Evolutionary conservation across 2,329 filamentous ascomycete species (phyloP), one percentile per base, ranked within the genome.

Genomic region (Pestalotiopsis sp.): DNA sequence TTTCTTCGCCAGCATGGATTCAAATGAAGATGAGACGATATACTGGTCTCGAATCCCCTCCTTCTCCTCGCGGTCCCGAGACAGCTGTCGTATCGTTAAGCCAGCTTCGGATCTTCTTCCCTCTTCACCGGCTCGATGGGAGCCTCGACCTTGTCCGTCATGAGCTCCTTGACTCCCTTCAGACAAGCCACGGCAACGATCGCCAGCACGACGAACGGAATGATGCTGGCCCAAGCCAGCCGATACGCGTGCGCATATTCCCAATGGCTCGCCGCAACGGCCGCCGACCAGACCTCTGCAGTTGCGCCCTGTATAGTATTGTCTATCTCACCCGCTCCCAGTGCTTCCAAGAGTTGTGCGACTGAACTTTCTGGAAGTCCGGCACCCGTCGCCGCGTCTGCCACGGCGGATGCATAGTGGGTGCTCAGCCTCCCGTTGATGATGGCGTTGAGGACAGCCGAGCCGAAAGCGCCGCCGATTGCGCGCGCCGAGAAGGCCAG

Each of bases 131-230:
- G 79, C 73, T 87, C 85, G 7, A 87, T 83, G 2, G 83, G 85
- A 27, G 84, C 85, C 74, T 87, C 85, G 3, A 87, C 82, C 75
- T 85, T 82, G 70, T 87, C 85, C 17, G 84, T 87, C 84, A 87
- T 87, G 60, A 86, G 74, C 61, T 86, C 83, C 69, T 81, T 82
- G 0, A 87, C 84, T 0, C 83, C 83, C 64, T 82, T 82, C 74
- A 86, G 72, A 66, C 81, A 80, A 13, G 75, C 77, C 4, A 87
- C 80, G 0, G 81, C 79, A 2, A 83, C 77, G 3, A 84, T 76
- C 1, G 84, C 85, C 27, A 87, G 71, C 3, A 86, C 82, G 2
- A 86, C 82, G 73, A 87, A 87, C 0, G 85, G 85, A 11, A 86
- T 82, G 23, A 87, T 79, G 62, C 82, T 85, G 7, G 82, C 76